phyloP scores from a whole-genome alignment of 2,329 filamentous ascomycete genomes.

The Colletotrichum aenigma region DNA sequence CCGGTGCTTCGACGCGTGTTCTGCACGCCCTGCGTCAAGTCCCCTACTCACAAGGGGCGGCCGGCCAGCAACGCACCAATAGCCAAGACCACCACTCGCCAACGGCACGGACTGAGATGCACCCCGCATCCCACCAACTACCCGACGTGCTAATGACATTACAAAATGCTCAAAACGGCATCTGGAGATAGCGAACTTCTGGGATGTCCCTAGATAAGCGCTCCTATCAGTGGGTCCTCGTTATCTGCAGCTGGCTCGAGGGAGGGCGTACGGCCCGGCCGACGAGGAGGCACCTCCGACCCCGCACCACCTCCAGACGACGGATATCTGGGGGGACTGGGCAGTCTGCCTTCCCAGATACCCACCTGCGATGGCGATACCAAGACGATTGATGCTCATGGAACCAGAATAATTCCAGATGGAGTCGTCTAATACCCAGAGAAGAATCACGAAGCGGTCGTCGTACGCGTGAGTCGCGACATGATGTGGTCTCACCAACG shows the following conservation, averaged over 20 bases:
- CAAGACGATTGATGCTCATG: neutral
- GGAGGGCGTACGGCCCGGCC: neutral
- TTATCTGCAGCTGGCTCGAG: constrained; percentile 2
- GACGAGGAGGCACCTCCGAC: neutral
- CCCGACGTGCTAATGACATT: neutral
- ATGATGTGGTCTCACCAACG: neutral
- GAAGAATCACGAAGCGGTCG: constrained; percentile 8
- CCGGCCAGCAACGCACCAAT: neutral
- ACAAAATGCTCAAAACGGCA: neutral
- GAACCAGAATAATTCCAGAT: neutral
- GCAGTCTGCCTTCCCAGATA: neutral
- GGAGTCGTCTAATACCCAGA: constrained; percentile 9
- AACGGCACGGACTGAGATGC: neutral
- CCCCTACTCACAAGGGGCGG: neutral
- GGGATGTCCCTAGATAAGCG: constrained; percentile 7
- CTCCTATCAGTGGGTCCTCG: neutral
- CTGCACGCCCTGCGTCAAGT: neutral
- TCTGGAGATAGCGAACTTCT: neutral
- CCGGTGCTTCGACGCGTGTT: neutral
- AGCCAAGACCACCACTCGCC: neutral
- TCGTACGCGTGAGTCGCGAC: neutral
- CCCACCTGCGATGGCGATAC: neutral
- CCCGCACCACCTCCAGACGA: neutral
- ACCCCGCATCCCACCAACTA: constrained; percentile 6
- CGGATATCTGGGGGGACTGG: neutral